phyloP scores from a whole-genome alignment of 2,329 filamentous ascomycete genomes.

The Aspergillus unguis region DNA sequence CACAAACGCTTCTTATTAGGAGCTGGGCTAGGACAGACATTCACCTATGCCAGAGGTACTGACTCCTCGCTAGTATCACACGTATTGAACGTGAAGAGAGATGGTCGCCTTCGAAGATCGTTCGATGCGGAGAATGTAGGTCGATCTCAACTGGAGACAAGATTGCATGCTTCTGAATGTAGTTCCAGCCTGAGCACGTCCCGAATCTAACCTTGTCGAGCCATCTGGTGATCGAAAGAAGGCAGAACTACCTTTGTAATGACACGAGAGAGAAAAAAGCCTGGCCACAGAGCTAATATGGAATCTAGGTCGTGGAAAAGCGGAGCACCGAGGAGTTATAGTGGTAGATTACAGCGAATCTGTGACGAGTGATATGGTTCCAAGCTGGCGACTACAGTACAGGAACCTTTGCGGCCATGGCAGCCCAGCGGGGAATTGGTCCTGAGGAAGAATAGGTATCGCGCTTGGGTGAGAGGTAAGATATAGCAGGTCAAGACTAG shows the following conservation, averaged over 20 bases:
- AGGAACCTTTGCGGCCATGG: constrained; percentile 1
- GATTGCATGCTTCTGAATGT: constrained; percentile 21
- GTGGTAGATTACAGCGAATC: not conserved
- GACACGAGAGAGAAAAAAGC: not conserved
- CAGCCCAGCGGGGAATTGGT: not conserved
- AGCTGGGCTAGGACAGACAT: constrained; percentile 7
- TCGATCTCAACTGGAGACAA: constrained; percentile 14
- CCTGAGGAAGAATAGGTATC: not conserved
- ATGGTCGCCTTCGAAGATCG: not conserved
- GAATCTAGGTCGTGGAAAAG: not conserved
- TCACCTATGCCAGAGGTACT: constrained; percentile 1
- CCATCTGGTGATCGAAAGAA: not conserved
- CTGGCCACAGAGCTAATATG: not conserved
- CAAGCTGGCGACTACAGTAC: constrained; percentile 4
- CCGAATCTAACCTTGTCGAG: constrained; percentile 2
- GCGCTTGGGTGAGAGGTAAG: not conserved
- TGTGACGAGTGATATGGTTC: not conserved
- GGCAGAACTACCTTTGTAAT: not conserved
- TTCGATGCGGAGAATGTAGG: constrained; percentile 14
- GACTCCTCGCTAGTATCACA: constrained; percentile 1
- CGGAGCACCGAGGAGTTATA: not conserved
- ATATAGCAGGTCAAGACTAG: not conserved
- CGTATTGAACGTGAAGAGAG: not conserved
- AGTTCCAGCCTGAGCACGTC: constrained; percentile 17
- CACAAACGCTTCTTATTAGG: too few relatives aligned